Conservation (phyloP, 176 grass and related monocot species). For the Saccharum officinarum region DNA sequence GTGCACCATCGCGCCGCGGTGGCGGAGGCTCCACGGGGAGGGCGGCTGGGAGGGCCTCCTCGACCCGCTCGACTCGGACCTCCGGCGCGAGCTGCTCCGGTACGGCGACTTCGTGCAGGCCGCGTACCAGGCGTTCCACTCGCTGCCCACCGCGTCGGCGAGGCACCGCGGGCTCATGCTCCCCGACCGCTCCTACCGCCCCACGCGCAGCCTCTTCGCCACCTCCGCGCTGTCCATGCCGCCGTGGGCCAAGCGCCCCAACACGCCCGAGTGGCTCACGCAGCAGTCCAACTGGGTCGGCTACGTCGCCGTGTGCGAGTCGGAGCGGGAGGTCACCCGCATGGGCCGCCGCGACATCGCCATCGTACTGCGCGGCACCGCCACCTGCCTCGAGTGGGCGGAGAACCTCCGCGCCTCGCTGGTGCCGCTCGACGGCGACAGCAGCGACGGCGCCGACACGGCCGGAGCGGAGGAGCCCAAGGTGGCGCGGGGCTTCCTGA, state of each 20-base stretch:
- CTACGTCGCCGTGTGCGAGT: constrained; percentile 92
- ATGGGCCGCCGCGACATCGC: constrained; percentile 91
- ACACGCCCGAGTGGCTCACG: constrained; percentile 81
- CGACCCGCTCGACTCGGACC: constrained; percentile 82
- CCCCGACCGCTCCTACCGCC: constrained; percentile 78
- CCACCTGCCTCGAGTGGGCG: constrained; percentile 90
- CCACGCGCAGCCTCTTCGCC: constrained; percentile 79
- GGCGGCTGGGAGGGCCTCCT: constrained; percentile 67
- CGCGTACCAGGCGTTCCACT: constrained; percentile 92
- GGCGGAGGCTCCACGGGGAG: constrained; percentile 70
- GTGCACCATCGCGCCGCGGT: constrained; percentile 59
- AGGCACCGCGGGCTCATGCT: constrained; percentile 64
- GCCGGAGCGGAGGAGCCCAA: constrained; percentile 37
- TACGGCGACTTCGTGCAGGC: constrained; percentile 81
- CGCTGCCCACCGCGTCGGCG: constrained; percentile 49
- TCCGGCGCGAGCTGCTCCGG: constrained; percentile 85
- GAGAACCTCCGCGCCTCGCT: constrained; percentile 78
- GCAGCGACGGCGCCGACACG: neutral
- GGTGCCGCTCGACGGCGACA: constrained; percentile 47
- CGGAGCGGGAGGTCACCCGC: constrained; percentile 70
- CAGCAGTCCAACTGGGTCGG: constrained; percentile 88
- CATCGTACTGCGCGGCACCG: constrained; percentile 82
- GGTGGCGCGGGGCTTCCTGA: constrained; percentile 68
- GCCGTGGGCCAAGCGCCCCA: constrained; percentile 55
- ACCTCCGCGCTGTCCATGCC: constrained; percentile 77